Conservation (phyloP, 116 monocot genomes). For the Iris pallida region DNA sequence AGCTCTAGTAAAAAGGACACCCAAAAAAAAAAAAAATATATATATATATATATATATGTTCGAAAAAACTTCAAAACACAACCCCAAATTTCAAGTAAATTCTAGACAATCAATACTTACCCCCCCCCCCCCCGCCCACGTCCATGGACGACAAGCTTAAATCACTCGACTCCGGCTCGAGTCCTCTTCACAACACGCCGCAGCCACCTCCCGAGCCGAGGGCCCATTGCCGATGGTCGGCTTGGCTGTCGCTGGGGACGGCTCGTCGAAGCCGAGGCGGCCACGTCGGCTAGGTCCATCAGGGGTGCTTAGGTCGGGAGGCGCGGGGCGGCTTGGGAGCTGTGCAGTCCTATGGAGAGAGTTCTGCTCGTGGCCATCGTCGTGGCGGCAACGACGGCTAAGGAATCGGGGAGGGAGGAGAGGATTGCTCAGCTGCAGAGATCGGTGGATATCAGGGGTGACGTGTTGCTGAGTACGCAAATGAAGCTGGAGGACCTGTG, state of each 20-base stretch:
- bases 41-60: too few relatives aligned
- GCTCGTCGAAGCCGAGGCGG: conserved; percentile 43
- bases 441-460: conserved; percentile 69
- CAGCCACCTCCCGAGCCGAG: conserved; percentile 20
- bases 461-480: conserved; percentile 60
- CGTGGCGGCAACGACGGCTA: conserved; percentile 38
- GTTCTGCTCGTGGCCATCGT: conserved; percentile 58
- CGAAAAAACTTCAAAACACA: too few relatives aligned
- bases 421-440: conserved; percentile 40
- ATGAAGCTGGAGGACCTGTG: conserved; percentile 69
- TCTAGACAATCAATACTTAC: neutral
- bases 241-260: conserved; percentile 54
- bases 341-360: conserved; percentile 63
- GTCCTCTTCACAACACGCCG: conserved; percentile 14
- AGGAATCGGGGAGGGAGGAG: conserved; percentile 17
- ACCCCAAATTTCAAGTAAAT: too few relatives aligned
- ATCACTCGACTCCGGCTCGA: conserved; percentile 8
- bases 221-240: conserved; percentile 15
- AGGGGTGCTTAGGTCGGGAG: conserved; percentile 24
- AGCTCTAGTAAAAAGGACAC: too few relatives aligned
- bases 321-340: conserved; percentile 59
- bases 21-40: too few relatives aligned
- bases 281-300: conserved; percentile 37
- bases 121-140: neutral
- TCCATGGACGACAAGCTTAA: conserved; percentile 15